Percentiles rank a stretch among this genome's conserved stretches.
phyloP scores from a whole-genome alignment of 176 grass and related monocot species.

The Bonia amplexicaulis region DNA sequence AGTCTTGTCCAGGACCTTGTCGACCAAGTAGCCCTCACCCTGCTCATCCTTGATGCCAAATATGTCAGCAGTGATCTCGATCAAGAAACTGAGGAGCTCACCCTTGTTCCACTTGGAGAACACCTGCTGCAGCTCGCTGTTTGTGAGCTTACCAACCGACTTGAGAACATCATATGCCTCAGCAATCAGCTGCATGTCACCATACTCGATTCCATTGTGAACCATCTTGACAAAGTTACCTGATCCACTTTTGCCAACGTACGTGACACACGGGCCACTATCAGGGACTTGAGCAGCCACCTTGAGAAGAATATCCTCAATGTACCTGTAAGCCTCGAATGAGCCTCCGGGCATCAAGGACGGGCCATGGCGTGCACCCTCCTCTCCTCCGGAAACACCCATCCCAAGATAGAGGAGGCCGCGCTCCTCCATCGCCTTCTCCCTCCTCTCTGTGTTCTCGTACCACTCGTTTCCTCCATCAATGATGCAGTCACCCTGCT shows the following conservation, averaged over 20 bases:
- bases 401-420: slow-evolving; percentile 77
- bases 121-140: slow-evolving; percentile 66
- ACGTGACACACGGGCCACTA: slow-evolving; percentile 57
- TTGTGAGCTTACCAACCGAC: slow-evolving; percentile 70
- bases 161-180: slow-evolving; percentile 85
- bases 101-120: slow-evolving; percentile 92
- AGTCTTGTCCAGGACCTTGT: slow-evolving; percentile 87
- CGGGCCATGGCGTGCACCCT: slow-evolving; percentile 65
- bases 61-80: slow-evolving; percentile 76
- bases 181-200: slow-evolving; percentile 76
- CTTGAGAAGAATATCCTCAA: slow-evolving; percentile 65
- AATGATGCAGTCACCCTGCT: slow-evolving; percentile 69
- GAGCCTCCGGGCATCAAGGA: slow-evolving; percentile 78
- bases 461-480: slow-evolving; percentile 89
- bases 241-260: slow-evolving; percentile 67
- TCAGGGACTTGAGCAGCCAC: slow-evolving; percentile 65
- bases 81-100: slow-evolving; percentile 78
- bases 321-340: slow-evolving; percentile 61
- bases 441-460: slow-evolving; percentile 87
- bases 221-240: slow-evolving; percentile 91
- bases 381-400: slow-evolving; percentile 80
- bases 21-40: slow-evolving; percentile 60
- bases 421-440: slow-evolving; percentile 63
- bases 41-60: slow-evolving; percentile 80
- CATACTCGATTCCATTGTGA: slow-evolving; percentile 83